Conservation (phyloP, 2,329 filamentous ascomycete genomes). For the Zymoseptoria crescenta region DNA sequence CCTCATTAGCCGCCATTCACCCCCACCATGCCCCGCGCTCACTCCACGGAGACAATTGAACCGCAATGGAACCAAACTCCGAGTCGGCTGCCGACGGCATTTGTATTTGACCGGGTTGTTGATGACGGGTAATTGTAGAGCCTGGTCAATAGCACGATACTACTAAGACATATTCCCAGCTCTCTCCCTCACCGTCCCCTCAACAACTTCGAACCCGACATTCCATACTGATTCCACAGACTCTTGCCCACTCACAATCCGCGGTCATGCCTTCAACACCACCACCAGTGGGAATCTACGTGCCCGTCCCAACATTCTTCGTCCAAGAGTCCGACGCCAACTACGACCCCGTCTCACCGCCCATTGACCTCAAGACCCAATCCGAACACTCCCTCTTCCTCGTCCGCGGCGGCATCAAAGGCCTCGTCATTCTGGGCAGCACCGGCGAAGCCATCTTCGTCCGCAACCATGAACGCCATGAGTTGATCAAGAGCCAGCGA, state of each 20-base stretch:
- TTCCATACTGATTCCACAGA: neutral
- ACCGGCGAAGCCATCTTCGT: slow-evolving; percentile 60
- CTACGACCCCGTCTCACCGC: slow-evolving; percentile 40
- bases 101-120: neutral
- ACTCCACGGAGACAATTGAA: neutral
- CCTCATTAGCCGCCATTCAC: neutral
- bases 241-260: neutral
- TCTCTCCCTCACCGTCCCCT: neutral
- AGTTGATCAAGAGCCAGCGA: slow-evolving; percentile 49
- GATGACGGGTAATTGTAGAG: neutral
- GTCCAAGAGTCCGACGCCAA: slow-evolving; percentile 38
- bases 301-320: slow-evolving; percentile 59
- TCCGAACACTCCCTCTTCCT: slow-evolving; percentile 52
- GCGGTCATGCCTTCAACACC: slow-evolving; percentile 25
- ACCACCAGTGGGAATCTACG: slow-evolving; percentile 48
- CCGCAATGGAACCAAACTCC: neutral
- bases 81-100: neutral
- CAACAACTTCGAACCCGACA: neutral
- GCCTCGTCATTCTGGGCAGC: slow-evolving; percentile 55
- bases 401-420: slow-evolving; percentile 51
- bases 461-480: slow-evolving; percentile 48
- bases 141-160: neutral
- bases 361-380: slow-evolving; percentile 53
- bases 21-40: neutral
- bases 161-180: neutral